phyloP scores from a whole-genome alignment of 2,329 filamentous ascomycete species.

The Pezicula radicicola region DNA sequence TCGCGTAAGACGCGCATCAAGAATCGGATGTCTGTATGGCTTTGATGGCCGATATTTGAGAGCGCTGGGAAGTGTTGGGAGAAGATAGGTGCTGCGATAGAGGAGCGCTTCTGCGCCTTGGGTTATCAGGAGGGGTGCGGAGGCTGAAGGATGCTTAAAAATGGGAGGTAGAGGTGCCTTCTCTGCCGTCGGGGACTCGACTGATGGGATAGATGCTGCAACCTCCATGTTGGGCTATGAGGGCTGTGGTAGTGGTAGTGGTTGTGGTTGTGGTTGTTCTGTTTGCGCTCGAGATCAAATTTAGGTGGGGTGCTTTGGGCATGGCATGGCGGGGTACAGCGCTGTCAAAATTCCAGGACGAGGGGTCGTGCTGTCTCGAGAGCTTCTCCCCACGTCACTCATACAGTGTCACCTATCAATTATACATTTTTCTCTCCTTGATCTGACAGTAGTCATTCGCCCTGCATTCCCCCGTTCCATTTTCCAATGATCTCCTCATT shows the following conservation, averaged over 20 bases:
- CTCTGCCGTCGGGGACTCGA: background rate
- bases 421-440: no score
- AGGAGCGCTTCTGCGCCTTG: conserved; percentile 96
- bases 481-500: no score
- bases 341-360: no score
- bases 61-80: conserved; percentile 64
- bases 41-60: conserved; percentile 92
- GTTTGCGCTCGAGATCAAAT: background rate
- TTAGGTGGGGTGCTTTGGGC: no score
- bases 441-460: no score
- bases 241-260: conserved; percentile 1
- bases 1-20: conserved; percentile 83
- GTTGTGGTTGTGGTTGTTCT: conserved; percentile 2
- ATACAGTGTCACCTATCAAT: no score
- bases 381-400: no score
- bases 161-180: conserved; percentile 18
- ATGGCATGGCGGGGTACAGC: no score
- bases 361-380: no score
- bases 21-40: conserved; percentile 83
- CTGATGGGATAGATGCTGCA: background rate
- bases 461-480: no score
- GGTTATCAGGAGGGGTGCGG: conserved; percentile 68
- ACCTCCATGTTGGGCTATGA: conserved; percentile 5
- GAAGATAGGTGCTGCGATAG: conserved; percentile 81
- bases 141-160: conserved; percentile 46